Conservation (phyloP, 2,329 filamentous ascomycete genomes). For the Leptographium galeiforme region DNA sequence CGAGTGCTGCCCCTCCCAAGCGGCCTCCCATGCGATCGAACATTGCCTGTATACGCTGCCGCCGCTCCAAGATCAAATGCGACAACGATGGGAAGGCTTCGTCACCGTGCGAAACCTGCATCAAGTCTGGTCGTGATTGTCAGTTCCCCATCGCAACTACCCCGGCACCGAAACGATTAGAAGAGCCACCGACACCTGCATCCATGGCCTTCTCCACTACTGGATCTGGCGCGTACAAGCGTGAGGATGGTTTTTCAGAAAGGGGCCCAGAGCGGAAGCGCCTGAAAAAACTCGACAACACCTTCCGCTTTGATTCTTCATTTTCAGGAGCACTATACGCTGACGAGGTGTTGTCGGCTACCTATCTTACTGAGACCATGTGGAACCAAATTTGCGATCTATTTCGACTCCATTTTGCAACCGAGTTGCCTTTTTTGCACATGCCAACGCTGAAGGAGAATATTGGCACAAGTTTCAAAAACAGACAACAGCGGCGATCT, state of each 20-base stretch:
- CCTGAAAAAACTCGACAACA: slow-evolving; percentile 29
- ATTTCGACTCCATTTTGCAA: slow-evolving; percentile 57
- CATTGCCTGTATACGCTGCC: slow-evolving; percentile 64
- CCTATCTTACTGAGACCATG: slow-evolving; percentile 47
- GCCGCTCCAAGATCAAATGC: slow-evolving; percentile 77
- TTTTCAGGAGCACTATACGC: slow-evolving; percentile 23
- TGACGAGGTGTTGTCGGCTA: slow-evolving; percentile 48
- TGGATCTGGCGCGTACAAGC: slow-evolving; percentile 19
- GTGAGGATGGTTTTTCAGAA: slow-evolving; percentile 24
- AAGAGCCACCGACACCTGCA: neutral
- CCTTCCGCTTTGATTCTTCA: slow-evolving; percentile 24
- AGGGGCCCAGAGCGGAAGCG: slow-evolving; percentile 36
- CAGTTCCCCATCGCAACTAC: slow-evolving; percentile 40
- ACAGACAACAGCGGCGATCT: slow-evolving; percentile 16
- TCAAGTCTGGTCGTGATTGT: slow-evolving; percentile 58
- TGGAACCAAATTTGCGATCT: slow-evolving; percentile 60
- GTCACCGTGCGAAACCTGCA: slow-evolving; percentile 61
- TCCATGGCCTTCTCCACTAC: neutral
- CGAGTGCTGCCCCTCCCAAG: slow-evolving; percentile 16
- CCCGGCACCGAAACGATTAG: neutral
- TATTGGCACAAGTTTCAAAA: slow-evolving; percentile 27
- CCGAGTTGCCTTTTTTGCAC: slow-evolving; percentile 60
- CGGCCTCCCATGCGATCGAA: slow-evolving; percentile 56
- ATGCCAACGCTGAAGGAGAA: slow-evolving; percentile 46
- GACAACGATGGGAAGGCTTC: slow-evolving; percentile 57